These are phyloP conservation scores for Shiraia sp. DNA, from an alignment of 2,329 filamentous ascomycete genomes.

Conservation along the genomic window DNA sequence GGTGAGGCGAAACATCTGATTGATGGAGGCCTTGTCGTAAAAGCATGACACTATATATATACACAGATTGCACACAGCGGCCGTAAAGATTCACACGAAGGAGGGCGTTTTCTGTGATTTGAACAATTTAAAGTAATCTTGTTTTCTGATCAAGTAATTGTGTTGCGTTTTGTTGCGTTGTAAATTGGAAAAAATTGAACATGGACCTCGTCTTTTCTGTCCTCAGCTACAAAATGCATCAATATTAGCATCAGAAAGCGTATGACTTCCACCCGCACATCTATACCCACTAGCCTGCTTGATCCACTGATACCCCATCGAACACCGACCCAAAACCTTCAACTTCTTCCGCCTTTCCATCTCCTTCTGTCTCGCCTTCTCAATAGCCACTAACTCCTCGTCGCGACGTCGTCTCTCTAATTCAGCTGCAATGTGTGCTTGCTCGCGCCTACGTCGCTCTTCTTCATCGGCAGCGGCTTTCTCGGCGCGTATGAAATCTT, in stretches of 20 bases:
- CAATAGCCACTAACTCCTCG: slow-evolving; percentile 46
- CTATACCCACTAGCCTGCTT: slow-evolving; percentile 62
- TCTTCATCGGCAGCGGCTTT: slow-evolving; percentile 31
- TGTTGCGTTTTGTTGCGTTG: too few relatives aligned
- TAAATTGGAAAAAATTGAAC: too few relatives aligned
- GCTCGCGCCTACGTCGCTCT: slow-evolving; percentile 23
- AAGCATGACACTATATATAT: too few relatives aligned
- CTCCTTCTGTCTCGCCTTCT: slow-evolving; percentile 46
- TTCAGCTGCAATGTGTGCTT: slow-evolving; percentile 20
- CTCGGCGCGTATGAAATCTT: slow-evolving; percentile 33
- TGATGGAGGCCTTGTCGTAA: too few relatives aligned
- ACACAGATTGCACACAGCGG: too few relatives aligned
- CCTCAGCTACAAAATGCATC: slow-evolving; percentile 7
- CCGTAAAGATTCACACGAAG: too few relatives aligned
- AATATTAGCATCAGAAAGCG: slow-evolving; percentile 35
- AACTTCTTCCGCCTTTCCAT: slow-evolving; percentile 54
- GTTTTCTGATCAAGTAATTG: too few relatives aligned
- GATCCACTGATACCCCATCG: slow-evolving; percentile 64
- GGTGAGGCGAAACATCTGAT: too few relatives aligned
- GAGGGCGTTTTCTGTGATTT: too few relatives aligned
- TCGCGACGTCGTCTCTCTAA: slow-evolving; percentile 26
- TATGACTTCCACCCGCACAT: slow-evolving; percentile 66
- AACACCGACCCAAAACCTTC: slow-evolving; percentile 59
- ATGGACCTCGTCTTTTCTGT: slow-evolving; percentile 21
- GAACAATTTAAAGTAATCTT: too few relatives aligned